phyloP scores from a whole-genome alignment of 2,329 filamentous ascomycete genomes.

The Trichophaea hybrida region DNA sequence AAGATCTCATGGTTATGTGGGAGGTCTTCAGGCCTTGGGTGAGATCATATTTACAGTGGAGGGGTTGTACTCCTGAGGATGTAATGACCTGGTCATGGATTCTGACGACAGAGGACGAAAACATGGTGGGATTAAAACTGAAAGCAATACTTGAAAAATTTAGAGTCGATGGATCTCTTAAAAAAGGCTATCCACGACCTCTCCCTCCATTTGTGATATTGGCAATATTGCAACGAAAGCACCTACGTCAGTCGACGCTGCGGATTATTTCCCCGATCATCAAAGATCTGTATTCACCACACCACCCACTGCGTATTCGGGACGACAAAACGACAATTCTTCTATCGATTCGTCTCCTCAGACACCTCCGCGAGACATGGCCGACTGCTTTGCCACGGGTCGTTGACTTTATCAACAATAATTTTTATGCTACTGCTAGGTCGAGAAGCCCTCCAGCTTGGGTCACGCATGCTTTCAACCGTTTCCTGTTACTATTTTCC shows the following conservation, averaged over 20 bases:
- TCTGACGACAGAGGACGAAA: slow-evolving; percentile 10
- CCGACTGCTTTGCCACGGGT: slow-evolving; percentile 10
- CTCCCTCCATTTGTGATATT: slow-evolving; percentile 18
- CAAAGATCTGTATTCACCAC: background rate
- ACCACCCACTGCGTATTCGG: background rate
- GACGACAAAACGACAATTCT: slow-evolving; percentile 18
- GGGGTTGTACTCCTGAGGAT: slow-evolving; percentile 11
- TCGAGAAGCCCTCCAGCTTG: background rate
- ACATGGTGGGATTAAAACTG: slow-evolving; percentile 7
- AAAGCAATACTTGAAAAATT: slow-evolving; percentile 3
- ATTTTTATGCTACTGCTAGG: slow-evolving; percentile 5
- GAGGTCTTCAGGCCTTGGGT: slow-evolving; percentile 7
- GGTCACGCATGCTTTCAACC: slow-evolving; percentile 17
- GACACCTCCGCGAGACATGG: slow-evolving; percentile 10
- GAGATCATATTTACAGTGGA: slow-evolving; percentile 3
- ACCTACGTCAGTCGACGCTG: background rate
- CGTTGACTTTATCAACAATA: slow-evolving; percentile 9
- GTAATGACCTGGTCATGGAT: slow-evolving; percentile 21
- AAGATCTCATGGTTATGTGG: background rate
- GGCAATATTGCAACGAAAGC: slow-evolving; percentile 10
- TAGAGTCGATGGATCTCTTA: too few species aligned
- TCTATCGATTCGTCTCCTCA: slow-evolving; percentile 18
- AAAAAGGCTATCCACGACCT: background rate
- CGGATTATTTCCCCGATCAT: slow-evolving; percentile 2
- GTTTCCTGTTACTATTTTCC: slow-evolving; percentile 15